Conservation (phyloP, 1,284 basidiomycete species). For the Entoloma clypeatum region DNA sequence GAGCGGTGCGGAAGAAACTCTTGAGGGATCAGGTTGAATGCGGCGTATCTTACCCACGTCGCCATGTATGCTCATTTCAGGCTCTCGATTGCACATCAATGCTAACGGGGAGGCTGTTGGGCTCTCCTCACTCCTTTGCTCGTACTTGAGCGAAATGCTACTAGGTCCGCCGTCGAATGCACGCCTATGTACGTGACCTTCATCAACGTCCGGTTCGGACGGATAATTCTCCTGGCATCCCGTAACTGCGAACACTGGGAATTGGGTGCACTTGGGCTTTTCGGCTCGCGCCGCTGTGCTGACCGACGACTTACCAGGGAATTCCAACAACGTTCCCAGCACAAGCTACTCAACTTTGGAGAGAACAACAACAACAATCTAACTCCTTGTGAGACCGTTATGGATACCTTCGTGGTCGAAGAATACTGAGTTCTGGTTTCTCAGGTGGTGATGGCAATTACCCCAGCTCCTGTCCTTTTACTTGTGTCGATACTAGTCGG, state of each 20-base stretch:
- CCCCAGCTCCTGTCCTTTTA: slow-evolving; percentile 21
- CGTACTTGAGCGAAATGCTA: no score
- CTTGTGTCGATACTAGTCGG: slow-evolving; percentile 33
- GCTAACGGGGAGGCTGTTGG: no score
- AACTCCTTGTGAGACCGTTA: slow-evolving; percentile 34
- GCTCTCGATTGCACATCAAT: no score
- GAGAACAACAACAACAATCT: slow-evolving; percentile 48
- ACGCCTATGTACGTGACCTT: slow-evolving; percentile 33
- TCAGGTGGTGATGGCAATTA: slow-evolving; percentile 38
- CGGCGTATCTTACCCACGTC: slow-evolving; percentile 42
- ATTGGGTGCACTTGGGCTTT: slow-evolving; percentile 39
- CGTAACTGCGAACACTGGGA: slow-evolving; percentile 38
- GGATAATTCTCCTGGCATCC: no score
- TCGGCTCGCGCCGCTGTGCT: background rate
- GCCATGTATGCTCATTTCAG: slow-evolving; percentile 38
- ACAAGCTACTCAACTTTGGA: slow-evolving; percentile 41
- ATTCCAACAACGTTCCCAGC: slow-evolving; percentile 40
- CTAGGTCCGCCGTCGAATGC: slow-evolving; percentile 45
- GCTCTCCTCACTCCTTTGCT: no score
- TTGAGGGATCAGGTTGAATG: slow-evolving; percentile 44
- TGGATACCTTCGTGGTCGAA: slow-evolving; percentile 6
- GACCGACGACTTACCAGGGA: slow-evolving; percentile 25
- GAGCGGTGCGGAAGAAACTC: slow-evolving; percentile 47
- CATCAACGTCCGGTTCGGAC: slow-evolving; percentile 55
- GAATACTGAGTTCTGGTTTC: slow-evolving; percentile 12